A percentile compares a stretch with the other conserved stretches of the same genome.
phyloP scores from a whole-genome alignment of 179 eudicot genomes.

The Spinacia oleracea region DNA sequence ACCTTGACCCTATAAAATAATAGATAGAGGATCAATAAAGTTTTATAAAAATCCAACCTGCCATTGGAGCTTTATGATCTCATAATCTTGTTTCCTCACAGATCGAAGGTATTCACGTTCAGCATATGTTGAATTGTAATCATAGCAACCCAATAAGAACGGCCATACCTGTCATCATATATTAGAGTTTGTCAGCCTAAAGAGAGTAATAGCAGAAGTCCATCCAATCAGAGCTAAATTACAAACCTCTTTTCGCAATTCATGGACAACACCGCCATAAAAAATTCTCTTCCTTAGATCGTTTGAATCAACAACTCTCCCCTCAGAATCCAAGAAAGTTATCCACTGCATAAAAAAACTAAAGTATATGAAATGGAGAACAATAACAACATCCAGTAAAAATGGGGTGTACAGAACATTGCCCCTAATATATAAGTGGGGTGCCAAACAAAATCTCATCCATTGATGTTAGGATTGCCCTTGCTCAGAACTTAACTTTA shows the following conservation, averaged over 20 bases:
- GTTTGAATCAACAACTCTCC: constrained; percentile 64
- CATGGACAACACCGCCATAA: constrained; percentile 83
- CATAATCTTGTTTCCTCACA: constrained; percentile 70
- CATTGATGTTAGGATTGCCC: neutral
- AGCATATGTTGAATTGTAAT: constrained; percentile 78
- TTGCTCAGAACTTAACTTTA: neutral
- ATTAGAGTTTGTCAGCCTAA: constrained; percentile 12
- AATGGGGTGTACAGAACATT: neutral
- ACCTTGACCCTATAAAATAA: neutral
- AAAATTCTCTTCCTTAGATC: constrained; percentile 77
- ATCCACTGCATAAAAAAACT: constrained; percentile 61
- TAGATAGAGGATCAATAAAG: constrained; percentile 11
- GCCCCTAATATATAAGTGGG: neutral
- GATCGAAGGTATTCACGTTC: constrained; percentile 72
- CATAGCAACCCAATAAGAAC: constrained; percentile 73
- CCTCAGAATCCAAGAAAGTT: constrained; percentile 76
- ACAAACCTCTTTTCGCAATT: constrained; percentile 76
- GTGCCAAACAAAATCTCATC: neutral
- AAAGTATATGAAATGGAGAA: neutral
- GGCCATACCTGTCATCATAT: constrained; percentile 69
- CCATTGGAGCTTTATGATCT: constrained; percentile 86
- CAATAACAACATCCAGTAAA: neutral
- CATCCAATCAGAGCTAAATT: neutral
- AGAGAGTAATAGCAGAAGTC: constrained; percentile 4
- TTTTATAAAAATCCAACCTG: constrained; percentile 49